A percentile compares a stretch with the other conserved stretches of the same genome.
Conservation (phyloP, 352 stramenopile species). For the Phytopythium aichiense region DNA sequence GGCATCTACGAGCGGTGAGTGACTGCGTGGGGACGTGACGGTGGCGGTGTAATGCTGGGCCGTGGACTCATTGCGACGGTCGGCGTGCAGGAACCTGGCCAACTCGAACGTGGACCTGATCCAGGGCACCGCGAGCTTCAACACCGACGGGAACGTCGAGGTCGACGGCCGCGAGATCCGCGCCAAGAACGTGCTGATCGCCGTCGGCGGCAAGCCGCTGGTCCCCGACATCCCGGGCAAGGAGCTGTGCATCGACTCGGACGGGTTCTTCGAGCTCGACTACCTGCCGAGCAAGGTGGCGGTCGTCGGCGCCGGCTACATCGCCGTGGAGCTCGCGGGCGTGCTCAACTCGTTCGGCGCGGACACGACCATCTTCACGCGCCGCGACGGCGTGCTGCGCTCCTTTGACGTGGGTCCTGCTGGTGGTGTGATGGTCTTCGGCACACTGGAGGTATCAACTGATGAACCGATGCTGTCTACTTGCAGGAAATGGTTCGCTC, state of each 20-base stretch:
- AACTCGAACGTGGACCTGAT: slow-evolving; percentile 90
- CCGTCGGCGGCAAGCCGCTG: slow-evolving; percentile 52
- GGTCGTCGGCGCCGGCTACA: slow-evolving; percentile 98
- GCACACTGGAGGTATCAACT: background rate
- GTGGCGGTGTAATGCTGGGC: no score
- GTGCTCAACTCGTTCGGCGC: slow-evolving; percentile 92
- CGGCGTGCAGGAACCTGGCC: slow-evolving; percentile 68
- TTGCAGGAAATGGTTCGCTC: slow-evolving; percentile 36
- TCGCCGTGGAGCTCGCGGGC: slow-evolving; percentile 96
- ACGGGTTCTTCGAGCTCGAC: slow-evolving; percentile 98
- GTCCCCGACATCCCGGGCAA: slow-evolving; percentile 69
- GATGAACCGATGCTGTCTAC: background rate
- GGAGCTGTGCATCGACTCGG: slow-evolving; percentile 92
- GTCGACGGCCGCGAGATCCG: slow-evolving; percentile 60
- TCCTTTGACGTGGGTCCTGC: slow-evolving; percentile 75
- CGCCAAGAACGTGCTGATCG: slow-evolving; percentile 63
- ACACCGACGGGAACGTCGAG: slow-evolving; percentile 66
- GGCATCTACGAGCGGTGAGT: slow-evolving; percentile 91
- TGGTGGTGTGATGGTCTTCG: no score
- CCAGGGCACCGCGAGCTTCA: slow-evolving; percentile 87
- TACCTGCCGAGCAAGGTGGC: slow-evolving; percentile 90
- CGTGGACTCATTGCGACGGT: background rate
- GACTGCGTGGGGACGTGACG: background rate
- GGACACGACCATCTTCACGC: slow-evolving; percentile 89
- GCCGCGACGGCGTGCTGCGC: slow-evolving; percentile 81